phyloP scores from a whole-genome alignment of 2,329 filamentous ascomycete genomes.

The Pseudocercospora cruenta region DNA sequence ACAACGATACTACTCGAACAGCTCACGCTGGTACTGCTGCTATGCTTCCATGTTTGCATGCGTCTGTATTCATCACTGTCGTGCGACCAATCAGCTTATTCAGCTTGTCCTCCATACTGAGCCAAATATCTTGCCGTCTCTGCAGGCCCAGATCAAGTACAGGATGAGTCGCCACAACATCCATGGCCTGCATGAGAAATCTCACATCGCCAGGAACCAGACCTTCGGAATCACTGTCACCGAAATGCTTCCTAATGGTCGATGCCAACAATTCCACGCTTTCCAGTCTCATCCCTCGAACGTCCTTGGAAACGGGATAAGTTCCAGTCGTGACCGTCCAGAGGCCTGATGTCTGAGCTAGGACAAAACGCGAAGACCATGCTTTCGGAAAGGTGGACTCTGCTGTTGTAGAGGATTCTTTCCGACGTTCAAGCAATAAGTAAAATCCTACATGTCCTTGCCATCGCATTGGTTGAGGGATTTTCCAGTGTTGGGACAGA shows the following conservation, averaged over 20 bases:
- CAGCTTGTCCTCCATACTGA: conserved; percentile 18
- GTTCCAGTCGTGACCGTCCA: conserved; percentile 28
- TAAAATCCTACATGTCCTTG: conserved; percentile 37
- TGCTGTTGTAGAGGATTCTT: conserved; percentile 3
- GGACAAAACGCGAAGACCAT: conserved; percentile 21
- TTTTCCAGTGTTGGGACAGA: conserved; percentile 32
- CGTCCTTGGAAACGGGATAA: conserved; percentile 27
- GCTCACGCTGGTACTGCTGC: background rate
- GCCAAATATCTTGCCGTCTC: conserved; percentile 13
- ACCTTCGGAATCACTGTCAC: background rate
- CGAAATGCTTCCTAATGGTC: conserved; percentile 18
- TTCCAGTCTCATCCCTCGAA: conserved; percentile 28
- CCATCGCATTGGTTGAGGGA: conserved; percentile 26
- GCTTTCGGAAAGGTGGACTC: conserved; percentile 11
- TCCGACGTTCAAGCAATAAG: conserved; percentile 23
- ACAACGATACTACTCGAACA: background rate
- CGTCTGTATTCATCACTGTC: conserved; percentile 1
- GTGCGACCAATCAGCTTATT: conserved; percentile 4
- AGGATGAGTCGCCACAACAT: conserved; percentile 30
- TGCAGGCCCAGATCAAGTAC: conserved; percentile 16
- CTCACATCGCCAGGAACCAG: conserved; percentile 20
- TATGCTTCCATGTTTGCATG: background rate
- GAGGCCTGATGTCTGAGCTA: conserved; percentile 8
- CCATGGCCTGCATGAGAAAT: conserved; percentile 29
- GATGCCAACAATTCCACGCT: conserved; percentile 31